Base-by-base conservation (phyloP, 305 asterid species). In the Andrographis paniculata region DNA sequence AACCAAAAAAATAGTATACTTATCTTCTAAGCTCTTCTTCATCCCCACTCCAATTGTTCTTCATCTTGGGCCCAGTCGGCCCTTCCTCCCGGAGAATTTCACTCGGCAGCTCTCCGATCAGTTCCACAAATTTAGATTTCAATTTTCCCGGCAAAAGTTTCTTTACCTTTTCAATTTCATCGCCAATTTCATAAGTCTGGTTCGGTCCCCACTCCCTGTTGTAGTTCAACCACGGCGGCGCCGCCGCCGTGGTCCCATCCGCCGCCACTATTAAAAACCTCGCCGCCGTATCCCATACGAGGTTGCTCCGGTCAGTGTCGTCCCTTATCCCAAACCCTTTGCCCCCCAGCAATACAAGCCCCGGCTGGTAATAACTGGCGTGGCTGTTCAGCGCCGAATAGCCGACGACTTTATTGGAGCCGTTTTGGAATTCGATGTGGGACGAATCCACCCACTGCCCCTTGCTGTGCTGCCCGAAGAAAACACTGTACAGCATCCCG, bases 21-120 rank as follows among this genome's bases (percentile, higher is more conserved):
- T n/a, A n/a, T n/a, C n/a, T n/a, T n/a, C n/a, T n/a, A n/a, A n/a
- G n/a, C n/a, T n/a, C n/a, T n/a, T n/a, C n/a, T 41, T 88, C 95
- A 65, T 84, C 93, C 0, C 78, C 82, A 58, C 22, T 49, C 95
- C 97, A 88, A 36, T 48, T 39, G 28, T 45, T 41, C 48, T 88
- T 84, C 72, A 71, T 55, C 86, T 79, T 84, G 1, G 95, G 95
- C 14, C 97, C 95, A 0, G 74, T 67, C 6, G 95, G 95, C 8
- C 97, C 97, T 12, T 75, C 75, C 31, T 77, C 78, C 23, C 86
- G 83, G 14, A 45, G 82, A 24, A 79, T 24, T 58, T 88, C 97
- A 14, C 44, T 46, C 0, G 95, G 97, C 60, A 88, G 23, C 20
- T 45, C 13, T 1, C 63, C 52, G 27, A 69, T 61, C 61, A 84